Percentiles rank a stretch among this genome's conserved stretches.
These are phyloP conservation scores for Sarocladiaceae sp. DNA, from an alignment of 2,329 filamentous ascomycete genomes.

Conservation along the genomic window DNA sequence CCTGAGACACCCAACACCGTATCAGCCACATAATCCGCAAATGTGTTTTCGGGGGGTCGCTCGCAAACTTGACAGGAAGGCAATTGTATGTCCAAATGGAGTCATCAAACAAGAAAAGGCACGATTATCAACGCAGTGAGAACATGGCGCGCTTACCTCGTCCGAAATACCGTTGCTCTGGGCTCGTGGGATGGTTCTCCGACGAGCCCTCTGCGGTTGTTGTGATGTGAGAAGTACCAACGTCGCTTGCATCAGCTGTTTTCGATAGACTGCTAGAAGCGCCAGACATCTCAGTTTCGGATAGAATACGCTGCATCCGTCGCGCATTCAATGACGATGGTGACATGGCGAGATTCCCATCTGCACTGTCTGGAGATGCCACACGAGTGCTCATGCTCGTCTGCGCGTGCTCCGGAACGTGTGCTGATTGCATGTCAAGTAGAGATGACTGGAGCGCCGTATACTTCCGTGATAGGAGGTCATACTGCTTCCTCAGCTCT, in stretches of 20 bases:
- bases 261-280: conserved; percentile 36
- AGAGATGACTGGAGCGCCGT: conserved; percentile 46
- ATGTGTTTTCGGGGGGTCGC: background rate
- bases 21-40: background rate
- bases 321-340: conserved; percentile 30
- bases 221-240: conserved; percentile 26
- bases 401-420: conserved; percentile 9
- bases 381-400: conserved; percentile 17
- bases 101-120: conserved; percentile 8
- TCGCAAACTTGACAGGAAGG: background rate
- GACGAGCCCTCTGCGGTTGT: conserved; percentile 29
- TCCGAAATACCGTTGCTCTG: conserved; percentile 40
- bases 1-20: conserved; percentile 24
- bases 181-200: conserved; percentile 22
- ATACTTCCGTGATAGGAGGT: conserved; percentile 46
- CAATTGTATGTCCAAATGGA: too few species aligned
- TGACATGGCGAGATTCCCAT: conserved; percentile 31
- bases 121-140: conserved; percentile 16
- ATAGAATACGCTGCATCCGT: conserved; percentile 35
- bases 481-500: conserved; percentile 49
- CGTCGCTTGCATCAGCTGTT: conserved; percentile 32
- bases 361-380: conserved; percentile 21
- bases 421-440: conserved; percentile 40
- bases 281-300: conserved; percentile 40
- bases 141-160: conserved; percentile 33